Percentiles rank a stretch among this genome's conserved stretches.
Evolutionary conservation across 106 monocot species (phyloP).

Genomic region (Iris macrosiphon): DNA sequence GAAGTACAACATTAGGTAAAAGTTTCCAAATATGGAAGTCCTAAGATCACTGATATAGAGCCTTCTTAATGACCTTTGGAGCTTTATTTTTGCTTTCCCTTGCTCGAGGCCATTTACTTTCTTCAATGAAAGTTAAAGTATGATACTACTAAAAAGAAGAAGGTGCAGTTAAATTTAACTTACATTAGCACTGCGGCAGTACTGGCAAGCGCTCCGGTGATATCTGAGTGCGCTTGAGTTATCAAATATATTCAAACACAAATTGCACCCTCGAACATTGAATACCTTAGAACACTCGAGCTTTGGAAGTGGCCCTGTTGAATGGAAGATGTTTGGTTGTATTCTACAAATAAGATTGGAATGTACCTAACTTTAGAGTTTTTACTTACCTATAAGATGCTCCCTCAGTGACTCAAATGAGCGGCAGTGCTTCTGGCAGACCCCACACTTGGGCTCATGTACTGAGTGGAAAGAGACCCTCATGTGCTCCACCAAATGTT

Average conservation of each 20-base stretch:
- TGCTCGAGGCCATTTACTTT: no score
- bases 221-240: slow-evolving; percentile 23
- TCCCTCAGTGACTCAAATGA: slow-evolving; percentile 78
- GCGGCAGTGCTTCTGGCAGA: slow-evolving; percentile 74
- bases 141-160: no score
- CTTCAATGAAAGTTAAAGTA: no score
- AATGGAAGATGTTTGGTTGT: no score
- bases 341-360: background rate
- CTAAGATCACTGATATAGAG: no score
- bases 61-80: no score
- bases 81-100: no score
- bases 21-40: no score
- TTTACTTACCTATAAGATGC: slow-evolving; percentile 64
- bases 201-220: slow-evolving; percentile 41
- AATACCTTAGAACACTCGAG: slow-evolving; percentile 58
- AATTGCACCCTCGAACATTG: slow-evolving; percentile 42
- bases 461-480: slow-evolving; percentile 67
- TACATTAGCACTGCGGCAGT: slow-evolving; percentile 22
- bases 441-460: slow-evolving; percentile 76
- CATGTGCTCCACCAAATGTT: slow-evolving; percentile 87
- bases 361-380: background rate
- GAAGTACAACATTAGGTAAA: no score
- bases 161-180: slow-evolving; percentile 4
- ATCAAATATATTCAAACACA: slow-evolving; percentile 60
- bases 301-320: slow-evolving; percentile 80